Evolutionary conservation across 2,329 filamentous ascomycete species (phyloP), one percentile per base, ranked within the genome.

Genomic region (Trichoderma gracile): DNA sequence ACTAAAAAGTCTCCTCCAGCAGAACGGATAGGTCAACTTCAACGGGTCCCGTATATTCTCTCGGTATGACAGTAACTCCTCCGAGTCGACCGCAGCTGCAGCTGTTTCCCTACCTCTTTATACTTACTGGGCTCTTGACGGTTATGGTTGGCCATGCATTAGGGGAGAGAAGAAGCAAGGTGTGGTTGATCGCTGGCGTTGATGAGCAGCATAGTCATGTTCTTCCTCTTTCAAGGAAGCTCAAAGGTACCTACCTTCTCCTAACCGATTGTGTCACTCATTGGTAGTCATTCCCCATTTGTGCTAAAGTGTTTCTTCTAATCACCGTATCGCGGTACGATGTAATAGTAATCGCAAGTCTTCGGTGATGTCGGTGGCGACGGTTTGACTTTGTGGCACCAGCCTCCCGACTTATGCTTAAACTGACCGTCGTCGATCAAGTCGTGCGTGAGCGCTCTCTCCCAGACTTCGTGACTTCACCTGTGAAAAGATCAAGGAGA

Each of bases 331-430:
- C 3, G 4, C 12, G 4, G 33, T 30, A 1, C 30, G 2, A 9
- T 10, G 4, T 3, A 10, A 12, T 12, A 38, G 33, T 14, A 38
- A 38, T 38, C 33, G 12, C 12, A 15, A 25, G 38, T 3, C 25
- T 54, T 62, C 53, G 49, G 49, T 61, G 58, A 61, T 53, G 58
- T 54, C 49, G 59, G 59, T 62, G 59, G 59, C 59, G 45, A 54
- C 1, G 23, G 30, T 62, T 43, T 50, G 40, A 45, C 42, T 61
- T 62, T 62, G 57, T 45, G 59, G 47, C 59, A 62, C 33, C 25
- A 46, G 59, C 49, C 49, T 40, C 15, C 49, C 49, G 17, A 25
- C 19, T 45, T 46, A 54, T 62, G 59, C 59, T 62, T 62, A 62
- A 62, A 50, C 54, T 19, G 40, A 62, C 58, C 3, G 19, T 52